Evolutionary conservation across 2,329 filamentous ascomycete species (phyloP).

Genomic region (Penicillium sp.): DNA sequence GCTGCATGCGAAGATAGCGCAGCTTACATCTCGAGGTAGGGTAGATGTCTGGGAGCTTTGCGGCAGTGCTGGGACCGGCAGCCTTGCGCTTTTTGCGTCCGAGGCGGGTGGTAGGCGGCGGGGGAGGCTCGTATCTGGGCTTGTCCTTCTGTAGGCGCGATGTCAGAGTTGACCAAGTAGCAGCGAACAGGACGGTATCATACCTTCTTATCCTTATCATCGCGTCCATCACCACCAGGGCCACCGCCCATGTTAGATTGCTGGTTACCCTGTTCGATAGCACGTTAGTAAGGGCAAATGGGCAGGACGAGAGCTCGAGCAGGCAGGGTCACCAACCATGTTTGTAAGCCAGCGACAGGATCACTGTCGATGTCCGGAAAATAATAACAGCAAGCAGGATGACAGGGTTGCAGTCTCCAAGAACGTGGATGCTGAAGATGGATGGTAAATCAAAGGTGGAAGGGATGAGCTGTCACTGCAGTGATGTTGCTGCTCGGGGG

Average conservation of each 20-base stretch:
- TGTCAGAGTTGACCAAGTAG: conserved; percentile 12
- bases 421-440: neutral
- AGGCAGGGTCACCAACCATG: conserved; percentile 33
- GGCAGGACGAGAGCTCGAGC: conserved; percentile 5
- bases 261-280: conserved; percentile 46
- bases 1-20: conserved; percentile 94
- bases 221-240: conserved; percentile 70
- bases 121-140: conserved; percentile 99
- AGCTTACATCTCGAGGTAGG: conserved; percentile 97
- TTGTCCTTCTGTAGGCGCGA: conserved; percentile 77
- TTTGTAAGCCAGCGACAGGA: conserved; percentile 26
- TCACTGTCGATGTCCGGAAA: conserved; percentile 12
- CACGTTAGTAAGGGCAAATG: conserved; percentile 22
- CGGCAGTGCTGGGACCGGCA: conserved; percentile 86
- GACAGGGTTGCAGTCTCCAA: neutral
- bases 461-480: conserved; percentile 14
- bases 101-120: conserved; percentile 92
- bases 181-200: neutral
- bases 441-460: conserved; percentile 9
- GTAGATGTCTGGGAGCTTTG: conserved; percentile 91
- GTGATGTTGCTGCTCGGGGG: conserved; percentile 19
- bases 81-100: conserved; percentile 98
- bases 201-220: conserved; percentile 94
- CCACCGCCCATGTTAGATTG: conserved; percentile 81
- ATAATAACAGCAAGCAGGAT: neutral